Conservation (phyloP, 371 early-diverging fungal genomes). For the Mucor lusitanicus region DNA sequence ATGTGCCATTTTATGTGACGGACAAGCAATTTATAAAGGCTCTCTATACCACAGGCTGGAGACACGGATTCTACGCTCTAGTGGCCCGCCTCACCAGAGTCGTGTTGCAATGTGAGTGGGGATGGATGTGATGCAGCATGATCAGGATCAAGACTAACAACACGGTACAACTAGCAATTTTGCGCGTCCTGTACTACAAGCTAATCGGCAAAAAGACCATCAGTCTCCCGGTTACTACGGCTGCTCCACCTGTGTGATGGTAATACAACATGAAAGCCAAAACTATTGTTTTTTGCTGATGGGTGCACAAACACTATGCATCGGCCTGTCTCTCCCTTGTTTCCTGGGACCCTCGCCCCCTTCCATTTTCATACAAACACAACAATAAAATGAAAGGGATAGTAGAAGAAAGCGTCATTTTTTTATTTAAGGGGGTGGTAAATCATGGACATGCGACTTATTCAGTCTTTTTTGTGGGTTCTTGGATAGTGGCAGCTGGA, state of each 20-base stretch:
- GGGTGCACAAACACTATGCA: neutral
- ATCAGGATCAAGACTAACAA: too few species aligned
- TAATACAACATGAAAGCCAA: neutral
- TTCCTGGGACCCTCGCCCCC: neutral
- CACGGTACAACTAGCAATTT: neutral
- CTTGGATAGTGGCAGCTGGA: neutral
- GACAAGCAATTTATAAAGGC: constrained; percentile 4
- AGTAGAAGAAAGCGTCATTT: neutral
- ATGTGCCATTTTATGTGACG: constrained; percentile 5
- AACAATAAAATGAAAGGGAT: neutral
- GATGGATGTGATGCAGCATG: neutral
- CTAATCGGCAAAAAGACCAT: neutral
- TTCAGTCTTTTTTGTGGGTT: constrained; percentile 11
- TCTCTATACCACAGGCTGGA: constrained; percentile 2
- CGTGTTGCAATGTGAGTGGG: neutral
- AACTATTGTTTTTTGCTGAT: neutral
- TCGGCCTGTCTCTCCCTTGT: neutral
- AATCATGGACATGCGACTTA: neutral
- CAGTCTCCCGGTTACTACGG: neutral
- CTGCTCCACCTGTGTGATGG: neutral
- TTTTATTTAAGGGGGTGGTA: neutral
- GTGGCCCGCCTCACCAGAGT: neutral
- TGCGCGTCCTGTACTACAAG: neutral
- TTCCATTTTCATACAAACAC: neutral
- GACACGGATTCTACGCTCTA: neutral